Conservation (phyloP, 2,329 filamentous ascomycete genomes). For the Nemania bipapillata region DNA sequence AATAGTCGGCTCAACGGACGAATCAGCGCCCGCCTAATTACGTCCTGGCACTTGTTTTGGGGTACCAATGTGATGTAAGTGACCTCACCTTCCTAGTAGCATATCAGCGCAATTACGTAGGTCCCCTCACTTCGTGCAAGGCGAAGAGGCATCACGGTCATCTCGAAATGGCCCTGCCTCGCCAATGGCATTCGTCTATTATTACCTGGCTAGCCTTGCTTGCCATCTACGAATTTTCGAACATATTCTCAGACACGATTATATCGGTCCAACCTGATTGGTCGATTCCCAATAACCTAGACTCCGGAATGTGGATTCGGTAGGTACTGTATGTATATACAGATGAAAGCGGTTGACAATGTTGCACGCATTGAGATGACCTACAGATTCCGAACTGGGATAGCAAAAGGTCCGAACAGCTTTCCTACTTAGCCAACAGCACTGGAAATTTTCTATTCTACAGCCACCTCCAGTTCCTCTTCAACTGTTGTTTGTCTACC, state of each 20-base stretch:
- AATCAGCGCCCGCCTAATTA: slow-evolving; percentile 51
- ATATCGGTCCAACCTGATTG: slow-evolving; percentile 7
- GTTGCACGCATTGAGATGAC: slow-evolving; percentile 5
- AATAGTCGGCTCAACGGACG: slow-evolving; percentile 49
- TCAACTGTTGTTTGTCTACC: background rate
- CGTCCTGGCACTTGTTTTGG: slow-evolving; percentile 36
- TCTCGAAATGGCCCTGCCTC: slow-evolving; percentile 1
- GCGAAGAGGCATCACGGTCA: background rate
- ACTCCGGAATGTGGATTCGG: slow-evolving; percentile 38
- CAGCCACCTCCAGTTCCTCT: background rate
- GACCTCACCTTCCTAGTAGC: slow-evolving; percentile 45
- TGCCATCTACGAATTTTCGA: background rate
- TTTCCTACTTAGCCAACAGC: slow-evolving; percentile 1
- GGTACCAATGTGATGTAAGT: slow-evolving; percentile 36
- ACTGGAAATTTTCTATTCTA: background rate
- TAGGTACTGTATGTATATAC: background rate
- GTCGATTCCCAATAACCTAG: slow-evolving; percentile 16
- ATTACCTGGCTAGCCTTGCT: slow-evolving; percentile 6
- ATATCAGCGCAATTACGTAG: slow-evolving; percentile 34
- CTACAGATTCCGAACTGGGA: slow-evolving; percentile 35
- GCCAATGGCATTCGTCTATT: background rate
- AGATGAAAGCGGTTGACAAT: slow-evolving; percentile 42
- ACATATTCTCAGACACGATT: slow-evolving; percentile 7
- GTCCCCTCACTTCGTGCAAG: slow-evolving; percentile 5
- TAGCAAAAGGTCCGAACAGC: slow-evolving; percentile 26